Conservation (phyloP, 176 grass and related monocot species). For the Miscanthus lutarioriparius region DNA sequence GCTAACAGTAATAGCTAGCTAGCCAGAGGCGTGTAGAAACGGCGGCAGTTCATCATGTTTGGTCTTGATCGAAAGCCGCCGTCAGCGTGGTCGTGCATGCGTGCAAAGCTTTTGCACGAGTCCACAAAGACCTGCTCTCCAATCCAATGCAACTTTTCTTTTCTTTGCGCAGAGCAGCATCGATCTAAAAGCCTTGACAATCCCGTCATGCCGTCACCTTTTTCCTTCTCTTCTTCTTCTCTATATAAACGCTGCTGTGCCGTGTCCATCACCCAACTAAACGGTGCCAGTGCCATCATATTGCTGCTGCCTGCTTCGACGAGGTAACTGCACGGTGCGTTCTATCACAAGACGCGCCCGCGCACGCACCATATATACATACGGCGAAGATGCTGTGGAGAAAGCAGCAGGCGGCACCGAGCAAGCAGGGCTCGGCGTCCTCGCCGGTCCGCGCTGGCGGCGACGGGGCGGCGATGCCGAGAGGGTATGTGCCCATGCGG, state of each 20-base stretch:
- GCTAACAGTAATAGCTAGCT: not conserved
- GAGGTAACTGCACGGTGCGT: too few species aligned
- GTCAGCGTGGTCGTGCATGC: too few species aligned
- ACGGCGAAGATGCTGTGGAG: conserved; percentile 27
- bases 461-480: not conserved
- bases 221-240: too few species aligned
- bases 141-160: not conserved
- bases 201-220: not conserved
- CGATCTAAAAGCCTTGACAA: not conserved
- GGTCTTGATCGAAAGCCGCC: too few species aligned
- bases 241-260: not conserved
- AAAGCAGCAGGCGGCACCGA: not conserved
- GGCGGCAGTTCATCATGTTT: too few species aligned
- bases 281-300: not conserved
- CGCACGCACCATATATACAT: not conserved
- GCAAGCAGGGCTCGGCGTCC: not conserved
- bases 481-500: conserved; percentile 37
- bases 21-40: too few species aligned
- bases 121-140: not conserved
- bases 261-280: not conserved
- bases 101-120: not conserved
- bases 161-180: not conserved
- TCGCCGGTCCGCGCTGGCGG: not conserved
- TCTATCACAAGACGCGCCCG: too few species aligned
- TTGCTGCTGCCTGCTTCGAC: too few species aligned